These are phyloP conservation scores for Yarrowia sp. DNA, from an alignment of 805 yeast genomes.

Conservation along the genomic window DNA sequence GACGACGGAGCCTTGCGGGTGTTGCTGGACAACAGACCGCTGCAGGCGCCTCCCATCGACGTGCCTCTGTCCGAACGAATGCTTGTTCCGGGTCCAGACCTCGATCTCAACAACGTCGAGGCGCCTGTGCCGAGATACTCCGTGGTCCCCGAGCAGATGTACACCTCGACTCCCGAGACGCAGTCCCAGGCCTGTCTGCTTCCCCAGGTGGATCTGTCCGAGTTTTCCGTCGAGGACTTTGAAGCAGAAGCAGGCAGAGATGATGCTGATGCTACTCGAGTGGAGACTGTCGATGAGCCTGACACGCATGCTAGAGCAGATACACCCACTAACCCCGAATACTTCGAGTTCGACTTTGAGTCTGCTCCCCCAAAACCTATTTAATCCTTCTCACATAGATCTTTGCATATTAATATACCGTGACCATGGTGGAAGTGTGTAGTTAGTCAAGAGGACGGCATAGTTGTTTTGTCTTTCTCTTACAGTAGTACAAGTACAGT, in stretches of 20 bases:
- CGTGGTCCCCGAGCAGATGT: background rate
- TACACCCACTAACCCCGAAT: too few relatives aligned
- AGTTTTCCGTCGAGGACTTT: background rate
- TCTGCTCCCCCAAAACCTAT: background rate
- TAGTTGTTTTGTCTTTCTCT: too few relatives aligned
- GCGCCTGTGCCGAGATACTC: slow-evolving; percentile 11
- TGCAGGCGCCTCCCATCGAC: slow-evolving; percentile 18
- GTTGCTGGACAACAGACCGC: slow-evolving; percentile 20
- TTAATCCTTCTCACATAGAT: background rate
- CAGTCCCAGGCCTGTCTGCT: background rate
- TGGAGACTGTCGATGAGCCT: too few relatives aligned
- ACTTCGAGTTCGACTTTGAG: background rate
- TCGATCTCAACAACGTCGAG: background rate
- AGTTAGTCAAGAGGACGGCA: too few relatives aligned
- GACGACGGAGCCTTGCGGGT: slow-evolving; percentile 19
- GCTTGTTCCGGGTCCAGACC: slow-evolving; percentile 4
- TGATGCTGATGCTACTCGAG: too few relatives aligned
- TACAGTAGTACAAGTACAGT: too few relatives aligned
- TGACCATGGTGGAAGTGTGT: too few relatives aligned
- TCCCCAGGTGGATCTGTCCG: background rate
- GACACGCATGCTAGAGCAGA: too few relatives aligned
- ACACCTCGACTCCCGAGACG: too few relatives aligned
- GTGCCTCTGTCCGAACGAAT: slow-evolving; percentile 2
- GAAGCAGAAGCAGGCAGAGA: too few relatives aligned
- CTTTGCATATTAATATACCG: background rate